Conservation (phyloP, 306 rosid species). For the Dicorynia guianensis region DNA sequence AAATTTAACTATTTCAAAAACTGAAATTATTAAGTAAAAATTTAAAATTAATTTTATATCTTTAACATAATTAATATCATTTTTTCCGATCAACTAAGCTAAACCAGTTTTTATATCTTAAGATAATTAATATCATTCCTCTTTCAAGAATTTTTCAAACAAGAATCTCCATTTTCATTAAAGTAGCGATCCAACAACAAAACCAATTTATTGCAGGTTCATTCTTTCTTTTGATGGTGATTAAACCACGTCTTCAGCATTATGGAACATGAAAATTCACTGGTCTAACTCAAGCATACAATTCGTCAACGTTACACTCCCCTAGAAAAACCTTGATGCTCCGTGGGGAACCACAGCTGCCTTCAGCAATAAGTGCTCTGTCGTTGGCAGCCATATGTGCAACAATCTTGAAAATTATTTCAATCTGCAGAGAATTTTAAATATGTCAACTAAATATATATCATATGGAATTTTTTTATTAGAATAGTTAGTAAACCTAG, state of each 20-base stretch:
- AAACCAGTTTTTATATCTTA: too few species aligned
- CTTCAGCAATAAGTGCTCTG: conserved; percentile 90
- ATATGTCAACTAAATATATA: neutral
- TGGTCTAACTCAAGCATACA: conserved; percentile 51
- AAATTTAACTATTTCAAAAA: too few species aligned
- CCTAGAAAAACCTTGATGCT: conserved; percentile 82
- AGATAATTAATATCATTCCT: neutral
- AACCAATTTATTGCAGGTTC: conserved; percentile 40
- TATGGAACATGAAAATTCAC: conserved; percentile 23
- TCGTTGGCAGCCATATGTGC: conserved; percentile 93
- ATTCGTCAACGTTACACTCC: conserved; percentile 76
- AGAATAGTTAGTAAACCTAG: conserved; percentile 9
- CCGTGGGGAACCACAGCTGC: conserved; percentile 82
- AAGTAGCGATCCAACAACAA: conserved; percentile 39
- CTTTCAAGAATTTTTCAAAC: conserved; percentile 5
- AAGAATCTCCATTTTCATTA: conserved; percentile 18
- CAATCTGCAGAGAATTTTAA: conserved; percentile 56
- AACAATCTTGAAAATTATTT: conserved; percentile 80
- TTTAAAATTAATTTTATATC: too few species aligned
- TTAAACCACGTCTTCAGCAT: conserved; percentile 35
- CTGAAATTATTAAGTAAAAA: too few species aligned
- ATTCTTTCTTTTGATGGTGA: conserved; percentile 39
- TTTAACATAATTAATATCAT: too few species aligned
- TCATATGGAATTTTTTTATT: neutral
- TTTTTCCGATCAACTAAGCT: too few species aligned